Base-by-base conservation (phyloP, 1,284 basidiomycete species). In the Austroboletus olivaceoglutinosus region DNA sequence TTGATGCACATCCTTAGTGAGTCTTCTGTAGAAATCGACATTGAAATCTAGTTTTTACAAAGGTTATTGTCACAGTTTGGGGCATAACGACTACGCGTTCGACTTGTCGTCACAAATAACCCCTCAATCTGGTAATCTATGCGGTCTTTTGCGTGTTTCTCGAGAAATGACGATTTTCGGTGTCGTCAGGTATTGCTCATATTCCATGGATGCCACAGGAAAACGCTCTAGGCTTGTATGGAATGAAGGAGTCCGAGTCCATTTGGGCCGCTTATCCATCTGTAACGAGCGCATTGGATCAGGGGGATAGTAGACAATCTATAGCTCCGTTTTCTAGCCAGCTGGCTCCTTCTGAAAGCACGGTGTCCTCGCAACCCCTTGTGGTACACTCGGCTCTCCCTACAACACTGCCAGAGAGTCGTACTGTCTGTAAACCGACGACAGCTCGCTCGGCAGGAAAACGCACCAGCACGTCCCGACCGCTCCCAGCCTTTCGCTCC, bases 151-250 rank as follows among this genome's bases (percentile, higher is more conserved):
- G 15, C 33, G 18, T n/a, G 8, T 6, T n/a, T 33, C 3, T 43
- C 39, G 13, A 23, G 12, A 4, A 5, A 5, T 58, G 2, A 61
- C 16, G 16, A 5, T 8, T 23, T 33, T 6, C 29, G 4, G 19
- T 25, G 1, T 43, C 38, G 1, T 43, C 38, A 61, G 61, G 48
- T 38, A 1, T 11, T 37, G 0, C 23, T 22, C 13, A 4, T 37
- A 0, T 22, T 31, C 15, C 43, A 29, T 31, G 31, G 16, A n/a
- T 23, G 11, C 8, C 16, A 18, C 15, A 13, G 7, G 37, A 40
- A 15, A 61, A 62, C 33, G 16, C 50, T 2, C 37, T 52, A 6
- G 38, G 53, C 0, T 22, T 47, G 33, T 49, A 4, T 9, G 50
- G 25, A 34, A 41, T 31, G 3, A 2, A 21, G 13, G 42, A 4